phyloP scores from a whole-genome alignment of 305 asterid species.

The Fraxinus velutina region DNA sequence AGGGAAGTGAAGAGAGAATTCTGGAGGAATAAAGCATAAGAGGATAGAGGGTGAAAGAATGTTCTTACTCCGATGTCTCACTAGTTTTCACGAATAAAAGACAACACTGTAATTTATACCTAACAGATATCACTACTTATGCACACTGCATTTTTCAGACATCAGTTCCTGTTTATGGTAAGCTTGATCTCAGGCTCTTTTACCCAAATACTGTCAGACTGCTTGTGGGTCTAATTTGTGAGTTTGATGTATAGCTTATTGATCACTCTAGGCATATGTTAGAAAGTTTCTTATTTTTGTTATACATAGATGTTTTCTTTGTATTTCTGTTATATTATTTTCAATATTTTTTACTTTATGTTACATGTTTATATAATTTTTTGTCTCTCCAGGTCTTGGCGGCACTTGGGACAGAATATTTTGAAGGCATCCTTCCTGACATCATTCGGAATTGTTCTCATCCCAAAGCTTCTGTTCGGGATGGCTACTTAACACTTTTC shows the following conservation, averaged over 20 bases:
- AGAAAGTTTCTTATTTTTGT: not conserved
- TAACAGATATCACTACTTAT: not conserved
- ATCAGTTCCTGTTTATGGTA: not conserved
- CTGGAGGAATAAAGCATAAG: not conserved
- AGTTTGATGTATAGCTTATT: conserved; percentile 5
- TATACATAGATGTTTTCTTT: not conserved
- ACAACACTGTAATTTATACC: not conserved
- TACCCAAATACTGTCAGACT: conserved; percentile 1
- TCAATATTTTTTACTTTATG: not conserved
- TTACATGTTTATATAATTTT: not conserved
- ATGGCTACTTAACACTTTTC: conserved; percentile 88
- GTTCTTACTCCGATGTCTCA: not conserved
- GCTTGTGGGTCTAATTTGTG: not conserved
- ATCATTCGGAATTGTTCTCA: conserved; percentile 85
- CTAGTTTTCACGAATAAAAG: not conserved
- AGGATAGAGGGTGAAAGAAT: not conserved
- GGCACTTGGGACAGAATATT: conserved; percentile 85
- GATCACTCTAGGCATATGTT: not conserved
- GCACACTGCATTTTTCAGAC: not conserved
- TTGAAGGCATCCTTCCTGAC: conserved; percentile 88
- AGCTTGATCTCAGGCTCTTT: not conserved
- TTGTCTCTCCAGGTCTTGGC: conserved; percentile 71
- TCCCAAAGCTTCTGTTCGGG: conserved; percentile 91
- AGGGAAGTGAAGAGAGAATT: not conserved
- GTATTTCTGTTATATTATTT: not conserved